Evolutionary conservation across 108 stramenopile genomes (phyloP).

Genomic region (Pelagomonas calceolata): DNA sequence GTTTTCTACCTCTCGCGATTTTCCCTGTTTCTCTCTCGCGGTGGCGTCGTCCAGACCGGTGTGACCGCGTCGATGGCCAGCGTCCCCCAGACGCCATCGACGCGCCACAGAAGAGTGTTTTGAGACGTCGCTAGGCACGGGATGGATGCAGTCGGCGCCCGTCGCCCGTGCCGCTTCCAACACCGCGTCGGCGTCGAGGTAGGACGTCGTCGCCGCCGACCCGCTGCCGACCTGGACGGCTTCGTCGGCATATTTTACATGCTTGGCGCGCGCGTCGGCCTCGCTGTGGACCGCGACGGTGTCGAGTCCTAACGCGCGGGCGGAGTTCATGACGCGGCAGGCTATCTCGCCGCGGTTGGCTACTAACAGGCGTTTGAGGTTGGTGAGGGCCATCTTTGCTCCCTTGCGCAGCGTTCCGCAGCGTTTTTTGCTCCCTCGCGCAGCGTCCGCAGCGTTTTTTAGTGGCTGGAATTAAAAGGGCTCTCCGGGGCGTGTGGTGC

Average conservation of each 20-base stretch:
- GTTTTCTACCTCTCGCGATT: constrained; percentile 15
- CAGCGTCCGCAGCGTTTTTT: no score
- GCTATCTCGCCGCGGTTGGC: constrained; percentile 56
- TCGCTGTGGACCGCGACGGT: constrained; percentile 46
- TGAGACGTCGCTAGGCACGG: no score
- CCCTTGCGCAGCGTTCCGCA: no score
- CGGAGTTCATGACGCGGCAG: constrained; percentile 37
- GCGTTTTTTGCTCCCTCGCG: no score
- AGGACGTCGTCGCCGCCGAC: constrained; percentile 25
- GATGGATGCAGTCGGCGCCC: constrained; percentile 40
- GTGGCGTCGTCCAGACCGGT: no score
- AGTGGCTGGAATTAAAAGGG: no score
- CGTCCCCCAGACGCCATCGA: no score
- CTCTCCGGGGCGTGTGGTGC: no score
- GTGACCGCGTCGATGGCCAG: no score
- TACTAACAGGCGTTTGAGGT: constrained; percentile 33
- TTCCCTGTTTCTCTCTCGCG: constrained; percentile 9
- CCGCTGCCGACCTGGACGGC: constrained; percentile 42
- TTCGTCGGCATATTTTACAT: constrained; percentile 34
- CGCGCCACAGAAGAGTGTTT: no score
- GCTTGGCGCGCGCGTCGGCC: constrained; percentile 30
- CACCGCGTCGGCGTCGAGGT: constrained; percentile 35
- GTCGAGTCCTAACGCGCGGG: constrained; percentile 5
- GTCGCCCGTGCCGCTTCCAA: constrained; percentile 23
- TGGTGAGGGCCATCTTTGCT: neutral